These are phyloP conservation scores for Colletotrichum euphorbiae DNA, from an alignment of 2,329 filamentous ascomycete species.

Conservation along the genomic window DNA sequence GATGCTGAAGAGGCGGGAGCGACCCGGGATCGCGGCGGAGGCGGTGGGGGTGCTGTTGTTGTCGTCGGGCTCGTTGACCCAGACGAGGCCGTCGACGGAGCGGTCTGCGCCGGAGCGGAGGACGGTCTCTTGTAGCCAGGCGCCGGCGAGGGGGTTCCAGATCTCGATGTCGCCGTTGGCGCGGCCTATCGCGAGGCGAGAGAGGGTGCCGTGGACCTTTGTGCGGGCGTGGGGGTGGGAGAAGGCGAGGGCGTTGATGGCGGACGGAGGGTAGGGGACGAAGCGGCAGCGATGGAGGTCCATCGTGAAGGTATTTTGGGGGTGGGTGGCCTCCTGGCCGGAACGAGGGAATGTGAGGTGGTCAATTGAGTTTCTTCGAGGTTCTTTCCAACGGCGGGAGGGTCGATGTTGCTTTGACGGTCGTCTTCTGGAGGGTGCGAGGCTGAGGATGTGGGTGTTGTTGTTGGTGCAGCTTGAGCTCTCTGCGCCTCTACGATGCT, in stretches of 20 bases:
- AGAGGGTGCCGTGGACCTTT: constrained; percentile 62
- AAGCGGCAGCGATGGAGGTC: constrained; percentile 98
- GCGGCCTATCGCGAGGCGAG: constrained; percentile 88
- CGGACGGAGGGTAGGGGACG: constrained; percentile 88
- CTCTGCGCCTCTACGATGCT: constrained; percentile 1
- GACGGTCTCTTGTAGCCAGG: constrained; percentile 91
- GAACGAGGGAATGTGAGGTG: constrained; percentile 11
- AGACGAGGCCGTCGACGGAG: constrained; percentile 90
- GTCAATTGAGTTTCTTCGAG: constrained; percentile 18
- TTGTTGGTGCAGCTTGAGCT: constrained; percentile 11
- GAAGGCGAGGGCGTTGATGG: constrained; percentile 95
- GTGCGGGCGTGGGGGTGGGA: constrained; percentile 74
- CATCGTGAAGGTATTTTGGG: constrained; percentile 63
- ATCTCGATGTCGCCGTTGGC: constrained; percentile 98
- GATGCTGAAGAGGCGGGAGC: constrained; percentile 89
- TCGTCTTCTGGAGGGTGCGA: neutral
- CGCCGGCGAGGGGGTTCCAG: constrained; percentile 87
- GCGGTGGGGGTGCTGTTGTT: constrained; percentile 61
- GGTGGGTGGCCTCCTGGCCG: constrained; percentile 31
- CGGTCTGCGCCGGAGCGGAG: constrained; percentile 86
- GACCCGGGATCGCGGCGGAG: constrained; percentile 53
- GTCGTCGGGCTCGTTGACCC: constrained; percentile 88
- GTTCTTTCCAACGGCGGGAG: neutral
- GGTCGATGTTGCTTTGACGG: neutral
- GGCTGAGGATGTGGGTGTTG: constrained; percentile 23